A percentile compares a stretch with the other conserved stretches of the same genome.
Conservation (phyloP, 257 asterid genomes). For the Cinchona pubescens region DNA sequence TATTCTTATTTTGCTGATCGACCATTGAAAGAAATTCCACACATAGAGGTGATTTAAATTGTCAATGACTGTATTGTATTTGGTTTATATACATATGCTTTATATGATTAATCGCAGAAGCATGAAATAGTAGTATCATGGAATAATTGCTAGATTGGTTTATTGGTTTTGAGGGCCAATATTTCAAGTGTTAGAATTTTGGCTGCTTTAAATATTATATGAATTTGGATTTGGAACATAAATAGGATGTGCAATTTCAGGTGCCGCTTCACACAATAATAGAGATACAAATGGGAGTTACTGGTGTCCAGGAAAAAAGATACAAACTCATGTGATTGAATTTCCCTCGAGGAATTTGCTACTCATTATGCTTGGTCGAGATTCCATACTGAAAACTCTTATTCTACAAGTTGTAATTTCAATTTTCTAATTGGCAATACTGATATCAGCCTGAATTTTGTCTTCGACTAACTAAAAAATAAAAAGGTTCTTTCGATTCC, state of each 20-base stretch:
- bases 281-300: conserved; percentile 98
- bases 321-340: conserved; percentile 73
- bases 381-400: background rate
- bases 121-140: background rate
- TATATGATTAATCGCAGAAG: background rate
- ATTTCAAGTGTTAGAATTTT: background rate
- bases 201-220: background rate
- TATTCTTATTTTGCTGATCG: conserved; percentile 98
- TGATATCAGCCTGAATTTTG: background rate
- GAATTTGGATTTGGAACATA: background rate
- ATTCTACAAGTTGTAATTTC: background rate
- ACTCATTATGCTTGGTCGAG: background rate
- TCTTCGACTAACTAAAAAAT: background rate
- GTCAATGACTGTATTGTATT: background rate
- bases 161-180: background rate
- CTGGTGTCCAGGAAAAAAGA: conserved; percentile 97
- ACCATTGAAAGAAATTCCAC: conserved; percentile 91
- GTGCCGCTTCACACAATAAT: conserved; percentile 94
- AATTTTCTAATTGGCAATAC: background rate
- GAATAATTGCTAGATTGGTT: background rate
- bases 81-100: background rate
- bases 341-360: background rate
- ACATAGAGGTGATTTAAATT: conserved; percentile 69
- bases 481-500: background rate
- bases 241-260: conserved; percentile 38